phyloP scores from a whole-genome alignment of 768 basidiomycete species.

The Leccinum subtestaceum region DNA sequence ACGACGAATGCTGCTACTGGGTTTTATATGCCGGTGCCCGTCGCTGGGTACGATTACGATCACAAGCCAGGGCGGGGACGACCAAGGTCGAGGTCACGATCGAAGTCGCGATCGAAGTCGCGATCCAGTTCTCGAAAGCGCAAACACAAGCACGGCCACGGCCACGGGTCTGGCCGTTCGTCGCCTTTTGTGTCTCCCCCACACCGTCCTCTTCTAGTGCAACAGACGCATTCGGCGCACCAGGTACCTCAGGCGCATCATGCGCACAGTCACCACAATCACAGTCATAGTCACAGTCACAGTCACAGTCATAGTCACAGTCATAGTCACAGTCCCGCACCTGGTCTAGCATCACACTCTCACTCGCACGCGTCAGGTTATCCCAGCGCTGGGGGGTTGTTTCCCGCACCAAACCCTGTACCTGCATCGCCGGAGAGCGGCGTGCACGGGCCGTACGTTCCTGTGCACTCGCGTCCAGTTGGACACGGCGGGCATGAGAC shows the following conservation, averaged over 20 bases:
- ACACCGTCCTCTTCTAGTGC: neutral
- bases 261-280: neutral
- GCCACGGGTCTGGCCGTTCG: constrained; percentile 8
- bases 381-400: neutral
- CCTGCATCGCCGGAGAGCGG: neutral
- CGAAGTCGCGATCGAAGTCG: neutral
- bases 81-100: neutral
- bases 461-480: constrained; percentile 6
- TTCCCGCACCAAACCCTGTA: neutral
- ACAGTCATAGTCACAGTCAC: neutral
- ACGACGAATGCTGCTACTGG: neutral
- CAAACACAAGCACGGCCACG: neutral
- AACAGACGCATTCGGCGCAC: neutral
- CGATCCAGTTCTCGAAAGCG: neutral
- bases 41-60: neutral
- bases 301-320: neutral
- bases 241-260: neutral
- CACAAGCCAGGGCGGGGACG: neutral
- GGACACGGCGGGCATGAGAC: neutral
- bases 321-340: neutral
- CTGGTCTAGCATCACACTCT: neutral
- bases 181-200: constrained; percentile 5
- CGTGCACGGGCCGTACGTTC: constrained; percentile 1
- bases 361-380: neutral
- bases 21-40: neutral